Percentiles rank a stretch among this genome's conserved stretches.
Evolutionary conservation across 495 filamentous ascomycete genomes (phyloP).

Genomic region (Xylaria bambusicola): DNA sequence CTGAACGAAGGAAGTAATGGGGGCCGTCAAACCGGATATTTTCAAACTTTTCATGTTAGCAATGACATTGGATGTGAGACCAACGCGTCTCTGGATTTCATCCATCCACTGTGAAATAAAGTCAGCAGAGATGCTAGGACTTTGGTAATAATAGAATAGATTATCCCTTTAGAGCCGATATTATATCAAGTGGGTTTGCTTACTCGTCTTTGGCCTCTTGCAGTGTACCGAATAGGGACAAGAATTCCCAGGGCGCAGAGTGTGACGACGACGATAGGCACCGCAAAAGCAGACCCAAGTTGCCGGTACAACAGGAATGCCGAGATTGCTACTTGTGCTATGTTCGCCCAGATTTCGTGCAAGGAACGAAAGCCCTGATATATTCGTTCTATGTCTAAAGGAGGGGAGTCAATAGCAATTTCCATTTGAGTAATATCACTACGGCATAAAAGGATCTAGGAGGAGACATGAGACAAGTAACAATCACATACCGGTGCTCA

Average conservation of each 20-base stretch:
- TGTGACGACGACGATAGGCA: conserved; percentile 26
- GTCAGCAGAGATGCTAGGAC: conserved; percentile 20
- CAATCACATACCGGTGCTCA: conserved; percentile 44
- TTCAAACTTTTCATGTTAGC: conserved; percentile 51
- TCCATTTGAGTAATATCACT: no score
- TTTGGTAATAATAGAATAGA: no score
- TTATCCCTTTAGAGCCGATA: no score
- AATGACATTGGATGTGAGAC: conserved; percentile 42
- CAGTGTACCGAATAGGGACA: no score
- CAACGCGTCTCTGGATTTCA: conserved; percentile 43
- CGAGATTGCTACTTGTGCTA: conserved; percentile 30
- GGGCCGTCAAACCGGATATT: conserved; percentile 43
- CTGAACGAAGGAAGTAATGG: conserved; percentile 42
- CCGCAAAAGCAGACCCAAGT: conserved; percentile 31
- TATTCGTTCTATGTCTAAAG: conserved; percentile 54
- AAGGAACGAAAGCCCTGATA: conserved; percentile 48
- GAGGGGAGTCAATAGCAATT: no score
- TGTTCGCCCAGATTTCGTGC: conserved; percentile 58
- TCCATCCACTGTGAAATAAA: conserved; percentile 50
- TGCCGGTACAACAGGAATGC: conserved; percentile 33
- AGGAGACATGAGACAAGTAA: no score
- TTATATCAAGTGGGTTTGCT: no score
- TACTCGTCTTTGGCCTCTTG: no score
- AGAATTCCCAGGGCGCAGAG: conserved; percentile 16
- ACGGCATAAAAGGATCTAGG: no score